Evolutionary conservation across 2,329 filamentous ascomycete genomes (phyloP), one percentile per base, ranked within the genome.

Genomic region (Phaeosphaeriaceae sp.): DNA sequence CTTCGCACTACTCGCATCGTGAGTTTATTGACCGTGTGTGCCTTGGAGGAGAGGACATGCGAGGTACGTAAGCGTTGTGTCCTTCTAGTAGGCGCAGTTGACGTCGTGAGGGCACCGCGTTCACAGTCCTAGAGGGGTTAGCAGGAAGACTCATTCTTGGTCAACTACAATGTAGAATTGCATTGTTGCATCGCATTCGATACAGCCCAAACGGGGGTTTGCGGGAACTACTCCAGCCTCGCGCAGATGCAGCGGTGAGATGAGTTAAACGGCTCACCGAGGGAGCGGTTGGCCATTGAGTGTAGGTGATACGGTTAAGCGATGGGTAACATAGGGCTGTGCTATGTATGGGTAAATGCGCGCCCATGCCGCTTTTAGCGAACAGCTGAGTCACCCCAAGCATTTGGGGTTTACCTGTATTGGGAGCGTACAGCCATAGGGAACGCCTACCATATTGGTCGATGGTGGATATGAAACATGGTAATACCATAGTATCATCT

Each of bases 271-370:
- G 43, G 40, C 16, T 35, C 30, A 40, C 45, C 41, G 42, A 48
- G 12, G 45, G 41, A 50, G 28, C 47, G 58, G 58, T 41, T 33
- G 34, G 30, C 37, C 18, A 18, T 4, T 6, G 21, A 35, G 30
- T 26, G 23, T 38, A 39, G 54, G 46, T 42, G 43, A 30, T 47
- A 28, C 43, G 48, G 43, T n/a, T n/a, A n/a, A 38, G 56, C 52
- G 48, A 56, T n/a, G 50, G 52, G 48, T 50, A 55, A 29, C 40
- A 48, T 59, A 61, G 46, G 61, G 61, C 61, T 64, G 61, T 58
- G 60, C 54, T 46, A 48, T 34, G 38, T 37, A 46, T 37, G 35
- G 21, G 40, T 32, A 41, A 54, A 44, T 36, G 44, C 42, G 34
- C 32, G 36, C 41, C 38, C 52, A 48, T 32, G 40, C 33, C 36